These are phyloP conservation scores for Ascobolus immersus DNA, from an alignment of 495 filamentous ascomycete species.

Conservation along the genomic window DNA sequence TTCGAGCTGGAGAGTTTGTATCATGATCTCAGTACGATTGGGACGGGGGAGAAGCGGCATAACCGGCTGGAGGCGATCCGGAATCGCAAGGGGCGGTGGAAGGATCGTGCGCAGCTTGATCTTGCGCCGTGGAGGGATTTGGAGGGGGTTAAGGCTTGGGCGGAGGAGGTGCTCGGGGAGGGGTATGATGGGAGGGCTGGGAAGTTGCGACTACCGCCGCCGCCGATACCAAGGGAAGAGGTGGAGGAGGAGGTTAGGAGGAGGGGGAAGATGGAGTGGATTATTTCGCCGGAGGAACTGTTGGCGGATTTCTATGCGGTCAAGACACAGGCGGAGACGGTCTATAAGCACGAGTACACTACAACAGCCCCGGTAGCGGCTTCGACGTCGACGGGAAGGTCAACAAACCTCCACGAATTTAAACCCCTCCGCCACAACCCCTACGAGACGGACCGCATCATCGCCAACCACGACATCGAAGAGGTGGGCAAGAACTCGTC, in stretches of 20 bases:
- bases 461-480: too few relatives aligned
- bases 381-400: too few relatives aligned
- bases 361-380: too few relatives aligned
- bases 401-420: too few relatives aligned
- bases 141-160: conserved; percentile 12
- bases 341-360: too few relatives aligned
- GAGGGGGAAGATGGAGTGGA: conserved; percentile 13
- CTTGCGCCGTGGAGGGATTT: conserved; percentile 14
- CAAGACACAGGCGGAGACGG: too few relatives aligned
- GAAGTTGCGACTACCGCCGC: conserved; percentile 8
- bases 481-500: too few relatives aligned
- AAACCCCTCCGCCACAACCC: too few relatives aligned
- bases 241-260: conserved; percentile 9
- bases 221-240: conserved; percentile 7
- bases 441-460: too few relatives aligned
- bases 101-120: conserved; percentile 13
- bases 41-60: too few relatives aligned
- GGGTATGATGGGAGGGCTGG: not conserved
- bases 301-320: conserved; percentile 16
- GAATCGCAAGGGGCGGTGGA: conserved; percentile 10
- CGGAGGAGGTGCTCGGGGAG: conserved; percentile 10
- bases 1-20: too few relatives aligned
- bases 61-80: conserved; percentile 14
- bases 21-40: too few relatives aligned
- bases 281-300: conserved; percentile 12